Base-by-base conservation (phyloP, 345 rosid genomes). In the Salix suchowensis region DNA sequence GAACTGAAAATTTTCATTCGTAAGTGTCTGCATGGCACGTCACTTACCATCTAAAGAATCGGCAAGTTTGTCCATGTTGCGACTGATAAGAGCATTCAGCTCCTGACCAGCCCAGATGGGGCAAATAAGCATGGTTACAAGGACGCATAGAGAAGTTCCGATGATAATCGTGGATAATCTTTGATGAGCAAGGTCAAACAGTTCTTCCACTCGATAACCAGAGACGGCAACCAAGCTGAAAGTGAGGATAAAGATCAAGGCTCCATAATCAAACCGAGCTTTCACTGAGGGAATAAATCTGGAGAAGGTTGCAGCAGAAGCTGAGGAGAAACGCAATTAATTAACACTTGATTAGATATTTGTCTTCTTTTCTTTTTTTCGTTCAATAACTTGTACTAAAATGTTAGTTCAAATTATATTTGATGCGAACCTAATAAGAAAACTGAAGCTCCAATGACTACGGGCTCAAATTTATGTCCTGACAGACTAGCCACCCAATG, bases 71-170 rank as follows among this genome's bases (percentile, higher is more conserved):
- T 83, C 88, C 84, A 84, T 77, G 81, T 84, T 86, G 39, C 72
- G 68, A 26, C 48, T 40, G 74, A 76, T 67, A 24, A 81, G 73
- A 61, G 8, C 19, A 58, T 82, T 58, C 32, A 85, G 82, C 72
- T 86, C 80, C 42, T 44, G 65, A 40, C 89, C 89, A 19, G 87
- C 87, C 86, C 87, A 86, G 44, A 82, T 79, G 50, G 89, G 89
- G 67, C 84, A 80, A n/a, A 84, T 70, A 26, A 84, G 44, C 80
- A 79, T 80, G 78, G 72, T 78, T 6, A 80, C 75, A 67, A 80
- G n/a, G 50, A 84, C 70, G 78, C 87, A 84, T 21, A 86, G 58
- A 40, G 79, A 71, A n/a, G 83, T 82, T 4, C 89, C 89, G 40
- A 84, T 72, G 30, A 81, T 62, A 52, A 84, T 82, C 36, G 86